Conservation (phyloP, 495 filamentous ascomycete species). For the Glarea lozoyensis region DNA sequence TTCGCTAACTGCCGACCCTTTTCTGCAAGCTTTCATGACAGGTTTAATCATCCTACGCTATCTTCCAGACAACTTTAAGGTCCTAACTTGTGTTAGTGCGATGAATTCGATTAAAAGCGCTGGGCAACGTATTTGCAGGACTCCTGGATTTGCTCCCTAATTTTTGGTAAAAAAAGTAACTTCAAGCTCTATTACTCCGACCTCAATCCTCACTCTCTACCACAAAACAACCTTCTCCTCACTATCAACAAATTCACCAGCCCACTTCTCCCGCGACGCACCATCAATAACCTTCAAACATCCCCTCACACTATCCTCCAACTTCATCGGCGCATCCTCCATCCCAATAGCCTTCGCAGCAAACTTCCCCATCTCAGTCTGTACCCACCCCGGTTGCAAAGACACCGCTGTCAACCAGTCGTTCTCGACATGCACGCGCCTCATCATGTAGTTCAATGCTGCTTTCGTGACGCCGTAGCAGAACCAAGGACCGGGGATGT, state of each 20-base stretch:
- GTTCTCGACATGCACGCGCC: constrained; percentile 28
- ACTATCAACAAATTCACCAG: neutral
- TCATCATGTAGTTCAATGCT: constrained; percentile 27
- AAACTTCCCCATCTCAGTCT: constrained; percentile 1
- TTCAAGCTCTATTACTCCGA: no score
- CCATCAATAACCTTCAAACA: neutral
- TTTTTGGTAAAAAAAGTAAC: no score
- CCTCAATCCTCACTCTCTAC: neutral
- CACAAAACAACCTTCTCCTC: neutral
- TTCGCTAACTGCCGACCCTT: no score
- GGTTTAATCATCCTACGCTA: no score
- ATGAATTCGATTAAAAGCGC: no score
- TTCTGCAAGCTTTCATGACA: no score
- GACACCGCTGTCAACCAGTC: constrained; percentile 22
- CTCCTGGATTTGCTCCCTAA: no score
- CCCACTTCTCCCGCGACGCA: neutral
- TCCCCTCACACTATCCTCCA: neutral
- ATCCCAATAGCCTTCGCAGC: neutral
- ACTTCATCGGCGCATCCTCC: neutral
- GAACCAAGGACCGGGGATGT: constrained; percentile 1
- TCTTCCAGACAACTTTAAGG: no score
- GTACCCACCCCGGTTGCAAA: constrained; percentile 27
- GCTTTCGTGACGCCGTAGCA: constrained; percentile 29
- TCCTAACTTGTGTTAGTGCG: no score
- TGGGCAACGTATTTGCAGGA: no score